These are phyloP conservation scores for Thermoascus crustaceus DNA, from an alignment of 2,329 filamentous ascomycete genomes.

Conservation along the genomic window DNA sequence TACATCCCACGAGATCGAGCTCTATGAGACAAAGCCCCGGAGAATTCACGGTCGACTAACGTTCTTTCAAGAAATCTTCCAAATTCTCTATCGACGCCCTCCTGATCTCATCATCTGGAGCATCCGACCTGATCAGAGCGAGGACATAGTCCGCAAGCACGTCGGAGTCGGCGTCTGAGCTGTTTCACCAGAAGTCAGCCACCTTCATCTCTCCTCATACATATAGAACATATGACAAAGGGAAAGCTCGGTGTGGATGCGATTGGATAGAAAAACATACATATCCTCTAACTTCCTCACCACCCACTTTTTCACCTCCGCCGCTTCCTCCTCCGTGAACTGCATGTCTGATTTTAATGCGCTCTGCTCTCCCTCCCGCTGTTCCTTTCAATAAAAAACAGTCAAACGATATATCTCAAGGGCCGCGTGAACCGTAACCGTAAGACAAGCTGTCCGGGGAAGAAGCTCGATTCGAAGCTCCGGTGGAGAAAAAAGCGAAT, in stretches of 20 bases:
- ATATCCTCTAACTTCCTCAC: conserved; percentile 51
- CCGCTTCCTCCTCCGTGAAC: conserved; percentile 46
- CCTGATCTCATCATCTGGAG: conserved; percentile 46
- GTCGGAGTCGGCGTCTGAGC: conserved; percentile 54
- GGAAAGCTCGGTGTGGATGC: too few species aligned
- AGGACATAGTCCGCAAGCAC: conserved; percentile 56
- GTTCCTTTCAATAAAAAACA: neutral
- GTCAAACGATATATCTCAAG: neutral
- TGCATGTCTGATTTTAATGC: conserved; percentile 35
- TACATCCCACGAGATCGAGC: neutral
- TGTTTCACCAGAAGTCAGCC: conserved; percentile 16
- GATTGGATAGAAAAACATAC: conserved; percentile 31
- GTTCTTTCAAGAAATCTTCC: conserved; percentile 50
- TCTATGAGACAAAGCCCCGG: neutral
- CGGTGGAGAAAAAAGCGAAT: neutral
- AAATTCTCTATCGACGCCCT: conserved; percentile 48
- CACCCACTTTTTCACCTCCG: conserved; percentile 50
- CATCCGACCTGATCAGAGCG: conserved; percentile 49
- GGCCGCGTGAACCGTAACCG: too few species aligned
- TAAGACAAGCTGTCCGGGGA: too few species aligned
- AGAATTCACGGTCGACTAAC: conserved; percentile 24
- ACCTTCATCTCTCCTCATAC: neutral
- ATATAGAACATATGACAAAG: neutral
- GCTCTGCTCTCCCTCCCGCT: too few species aligned
- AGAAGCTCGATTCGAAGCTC: neutral